Evolutionary conservation across 345 rosid species (phyloP).

Genomic region (Alliaria petiolata): DNA sequence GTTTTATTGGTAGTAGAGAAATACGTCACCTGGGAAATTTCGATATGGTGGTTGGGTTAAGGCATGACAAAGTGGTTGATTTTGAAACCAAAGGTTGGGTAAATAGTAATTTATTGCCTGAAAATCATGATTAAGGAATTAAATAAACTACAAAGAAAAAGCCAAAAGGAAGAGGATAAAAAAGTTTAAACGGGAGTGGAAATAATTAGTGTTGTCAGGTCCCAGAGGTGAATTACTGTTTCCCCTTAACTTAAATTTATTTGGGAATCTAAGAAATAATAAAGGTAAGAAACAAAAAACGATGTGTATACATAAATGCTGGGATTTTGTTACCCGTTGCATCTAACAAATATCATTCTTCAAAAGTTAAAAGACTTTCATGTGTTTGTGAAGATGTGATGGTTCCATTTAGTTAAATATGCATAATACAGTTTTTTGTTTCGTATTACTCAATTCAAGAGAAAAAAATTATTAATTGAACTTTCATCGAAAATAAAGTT

Average conservation of each 20-base stretch:
- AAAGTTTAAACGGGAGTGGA: slow-evolving; percentile 16
- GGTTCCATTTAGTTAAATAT: background rate
- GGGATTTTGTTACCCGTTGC: slow-evolving; percentile 18
- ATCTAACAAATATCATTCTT: slow-evolving; percentile 2
- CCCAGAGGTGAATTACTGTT: slow-evolving; percentile 33
- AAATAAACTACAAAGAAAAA: slow-evolving; percentile 19
- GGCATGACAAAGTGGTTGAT: slow-evolving; percentile 31
- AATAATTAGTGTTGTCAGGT: slow-evolving; percentile 30
- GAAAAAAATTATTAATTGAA: background rate
- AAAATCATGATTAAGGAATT: slow-evolving; percentile 30
- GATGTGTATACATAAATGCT: background rate
- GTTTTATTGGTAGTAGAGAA: slow-evolving; percentile 14
- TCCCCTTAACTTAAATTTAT: background rate
- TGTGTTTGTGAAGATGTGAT: background rate
- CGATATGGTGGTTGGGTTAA: slow-evolving; percentile 34
- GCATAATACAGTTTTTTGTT: no score
- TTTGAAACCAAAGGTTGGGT: slow-evolving; percentile 18
- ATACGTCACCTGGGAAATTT: slow-evolving; percentile 18
- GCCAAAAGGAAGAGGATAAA: slow-evolving; percentile 20
- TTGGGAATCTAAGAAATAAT: slow-evolving; percentile 24
- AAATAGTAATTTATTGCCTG: slow-evolving; percentile 6
- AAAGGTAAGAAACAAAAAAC: no score
- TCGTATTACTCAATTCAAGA: no score
- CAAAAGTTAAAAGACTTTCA: slow-evolving; percentile 5
- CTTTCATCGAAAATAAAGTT: background rate